Evolutionary conservation across 495 filamentous ascomycete species (phyloP), one percentile per base, ranked within the genome.

Genomic region (Hypoxylon trugodes): DNA sequence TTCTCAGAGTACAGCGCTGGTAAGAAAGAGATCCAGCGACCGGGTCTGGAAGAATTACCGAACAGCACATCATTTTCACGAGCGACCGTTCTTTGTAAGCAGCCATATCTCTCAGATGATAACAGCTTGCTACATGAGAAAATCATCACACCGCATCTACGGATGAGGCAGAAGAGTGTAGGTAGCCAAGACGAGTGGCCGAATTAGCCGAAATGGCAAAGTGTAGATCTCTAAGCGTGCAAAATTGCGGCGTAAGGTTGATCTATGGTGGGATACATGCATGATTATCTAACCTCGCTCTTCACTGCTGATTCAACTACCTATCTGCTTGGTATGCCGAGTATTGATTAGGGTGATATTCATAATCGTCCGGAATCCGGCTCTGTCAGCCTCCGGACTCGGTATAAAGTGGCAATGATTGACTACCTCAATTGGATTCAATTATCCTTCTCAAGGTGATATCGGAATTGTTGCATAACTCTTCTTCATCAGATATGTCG

Each of bases 151-250:
- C 15, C 9, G 42, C 24, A 18, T 49, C 19, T 54, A 25, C 32
- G 35, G 24, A 47, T 47, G 19, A 41, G 28, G 46, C 18, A 40
- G 15, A 41, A 35, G 30, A 48, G 19, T 28, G 41, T 38, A 38
- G 55, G 42, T 4, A 51, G 62, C 62, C 55, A 66, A 66, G 62
- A 36, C 61, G 25, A 48, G 52, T n/a, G 26, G 18, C 15, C 10
- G 45, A 49, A 61, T 67, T 67, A 67, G 64, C 64, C 64, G 58
- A 30, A 50, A 58, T 58, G 58, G 64, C 41, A 62, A 67, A 67
- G 58, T 67, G 64, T 45, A 67, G 64, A 62, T 67, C 57, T 13
- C 30, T 37, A 38, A 33, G 51, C n/a, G 36, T 21, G 28, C 21
- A 32, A 54, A 2, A n/a, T n/a, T n/a, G n/a, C n/a, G n/a, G n/a